Percentiles rank a stretch among this genome's conserved stretches.
These are phyloP conservation scores for Apiotrichum mycotoxinovorans DNA, from an alignment of 1,284 basidiomycete genomes.

Conservation along the genomic window DNA sequence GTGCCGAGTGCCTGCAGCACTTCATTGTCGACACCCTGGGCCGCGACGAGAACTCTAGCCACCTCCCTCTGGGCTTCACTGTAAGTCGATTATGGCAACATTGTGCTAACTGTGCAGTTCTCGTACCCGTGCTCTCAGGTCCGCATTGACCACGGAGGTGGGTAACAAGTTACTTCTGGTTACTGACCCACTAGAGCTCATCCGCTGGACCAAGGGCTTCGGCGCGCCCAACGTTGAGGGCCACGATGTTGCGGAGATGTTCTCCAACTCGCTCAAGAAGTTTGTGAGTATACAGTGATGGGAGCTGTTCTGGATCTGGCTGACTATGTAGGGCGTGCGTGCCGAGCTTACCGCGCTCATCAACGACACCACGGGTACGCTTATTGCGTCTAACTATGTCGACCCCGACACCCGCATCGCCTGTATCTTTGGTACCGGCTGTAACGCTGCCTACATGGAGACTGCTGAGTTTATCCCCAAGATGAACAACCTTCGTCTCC, in stretches of 20 bases:
- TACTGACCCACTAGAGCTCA: conserved; percentile 58
- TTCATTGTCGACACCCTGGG: conserved; percentile 70
- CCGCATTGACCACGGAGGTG: conserved; percentile 81
- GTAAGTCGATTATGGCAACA: conserved; percentile 55
- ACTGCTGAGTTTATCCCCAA: conserved; percentile 71
- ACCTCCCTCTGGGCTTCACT: conserved; percentile 87
- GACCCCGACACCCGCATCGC: conserved; percentile 86
- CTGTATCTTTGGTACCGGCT: conserved; percentile 96
- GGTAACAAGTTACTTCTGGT: no score
- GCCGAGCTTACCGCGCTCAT: conserved; percentile 79
- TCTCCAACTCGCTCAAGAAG: conserved; percentile 73
- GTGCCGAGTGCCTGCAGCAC: conserved; percentile 84
- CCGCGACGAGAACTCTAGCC: conserved; percentile 63
- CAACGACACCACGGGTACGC: conserved; percentile 95
- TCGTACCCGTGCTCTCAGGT: conserved; percentile 92
- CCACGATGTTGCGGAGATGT: conserved; percentile 87
- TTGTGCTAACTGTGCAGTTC: conserved; percentile 57
- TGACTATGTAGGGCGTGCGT: conserved; percentile 53
- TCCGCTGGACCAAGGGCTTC: conserved; percentile 99
- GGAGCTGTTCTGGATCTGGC: background rate
- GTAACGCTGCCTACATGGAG: conserved; percentile 98
- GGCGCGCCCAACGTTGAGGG: conserved; percentile 90
- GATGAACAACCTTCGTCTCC: conserved; percentile 69
- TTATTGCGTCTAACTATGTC: conserved; percentile 96
- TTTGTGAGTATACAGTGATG: conserved; percentile 43